Conservation (phyloP, 257 asterid genomes). For the Thymus mandschuricus region DNA sequence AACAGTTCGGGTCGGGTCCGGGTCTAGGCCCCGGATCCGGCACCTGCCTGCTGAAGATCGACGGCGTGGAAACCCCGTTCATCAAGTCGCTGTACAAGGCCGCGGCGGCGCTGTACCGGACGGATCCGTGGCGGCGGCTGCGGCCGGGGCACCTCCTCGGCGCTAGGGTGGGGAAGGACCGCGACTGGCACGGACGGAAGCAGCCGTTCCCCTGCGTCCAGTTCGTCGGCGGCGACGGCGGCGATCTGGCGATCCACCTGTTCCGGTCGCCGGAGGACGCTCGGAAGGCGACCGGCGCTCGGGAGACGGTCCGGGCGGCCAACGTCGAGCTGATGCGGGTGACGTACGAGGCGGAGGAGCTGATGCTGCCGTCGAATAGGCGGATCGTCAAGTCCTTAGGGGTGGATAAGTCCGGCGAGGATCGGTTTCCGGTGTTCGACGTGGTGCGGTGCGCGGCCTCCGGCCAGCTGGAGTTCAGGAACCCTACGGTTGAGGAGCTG, state of each 20-base stretch:
- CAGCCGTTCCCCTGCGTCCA: conserved; percentile 60
- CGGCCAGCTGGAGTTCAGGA: conserved; percentile 53
- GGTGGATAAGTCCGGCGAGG: conserved; percentile 54
- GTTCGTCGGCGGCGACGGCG: conserved; percentile 64
- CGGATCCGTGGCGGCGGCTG: conserved; percentile 65
- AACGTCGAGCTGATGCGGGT: conserved; percentile 58
- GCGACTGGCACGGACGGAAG: conserved; percentile 49
- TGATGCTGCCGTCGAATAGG: conserved; percentile 44
- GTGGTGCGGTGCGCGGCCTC: conserved; percentile 43
- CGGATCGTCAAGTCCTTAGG: conserved; percentile 42
- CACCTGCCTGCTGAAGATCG: conserved; percentile 51
- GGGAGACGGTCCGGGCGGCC: conserved; percentile 51
- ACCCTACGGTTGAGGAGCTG: conserved; percentile 58
- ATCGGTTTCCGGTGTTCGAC: conserved; percentile 56
- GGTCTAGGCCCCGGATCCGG: conserved; percentile 68
- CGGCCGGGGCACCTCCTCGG: conserved; percentile 56
- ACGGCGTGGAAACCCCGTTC: conserved; percentile 43
- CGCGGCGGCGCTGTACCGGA: conserved; percentile 59
- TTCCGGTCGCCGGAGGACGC: conserved; percentile 56
- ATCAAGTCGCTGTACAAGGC: conserved; percentile 49
- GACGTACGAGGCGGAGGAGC: conserved; percentile 50
- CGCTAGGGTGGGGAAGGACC: conserved; percentile 51
- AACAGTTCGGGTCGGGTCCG: conserved; percentile 63
- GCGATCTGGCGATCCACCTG: conserved; percentile 58
- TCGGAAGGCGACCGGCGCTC: conserved; percentile 44